Evolutionary conservation across 441 rosid genomes (phyloP).

Genomic region (Biscutella laevigata): DNA sequence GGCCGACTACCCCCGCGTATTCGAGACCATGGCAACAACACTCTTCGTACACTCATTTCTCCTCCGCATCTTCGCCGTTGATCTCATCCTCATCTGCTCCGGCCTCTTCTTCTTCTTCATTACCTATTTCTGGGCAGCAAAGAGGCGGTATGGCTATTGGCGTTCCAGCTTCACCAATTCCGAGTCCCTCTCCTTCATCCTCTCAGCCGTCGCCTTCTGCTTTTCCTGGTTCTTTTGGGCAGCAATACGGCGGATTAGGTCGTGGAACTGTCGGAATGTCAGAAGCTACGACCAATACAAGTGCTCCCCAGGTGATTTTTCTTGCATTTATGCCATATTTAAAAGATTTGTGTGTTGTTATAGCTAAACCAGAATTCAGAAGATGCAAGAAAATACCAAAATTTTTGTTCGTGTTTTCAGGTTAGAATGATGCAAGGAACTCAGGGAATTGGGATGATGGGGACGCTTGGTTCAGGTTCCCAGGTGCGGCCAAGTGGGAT

Average conservation of each 20-base stretch:
- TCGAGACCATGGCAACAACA: conserved; percentile 66
- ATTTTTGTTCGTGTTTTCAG: conserved; percentile 26
- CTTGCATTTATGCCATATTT: background rate
- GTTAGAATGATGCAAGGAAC: conserved; percentile 50
- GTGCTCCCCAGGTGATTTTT: conserved; percentile 39
- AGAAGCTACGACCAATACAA: conserved; percentile 39
- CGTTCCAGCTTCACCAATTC: conserved; percentile 45
- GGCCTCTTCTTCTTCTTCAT: conserved; percentile 25
- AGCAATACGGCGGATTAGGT: conserved; percentile 45
- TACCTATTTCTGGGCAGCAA: conserved; percentile 31
- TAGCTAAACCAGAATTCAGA: background rate
- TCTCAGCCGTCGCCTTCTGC: conserved; percentile 41
- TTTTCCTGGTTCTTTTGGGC: conserved; percentile 57
- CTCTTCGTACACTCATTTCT: conserved; percentile 38
- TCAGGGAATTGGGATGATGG: conserved; percentile 58
- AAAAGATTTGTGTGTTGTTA: background rate
- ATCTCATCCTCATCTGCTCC: conserved; percentile 30
- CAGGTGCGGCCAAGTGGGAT: conserved; percentile 66
- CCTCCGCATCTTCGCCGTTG: conserved; percentile 35
- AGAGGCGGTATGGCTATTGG: conserved; percentile 65
- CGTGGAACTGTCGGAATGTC: conserved; percentile 37
- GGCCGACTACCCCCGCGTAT: conserved; percentile 30
- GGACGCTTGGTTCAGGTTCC: conserved; percentile 52
- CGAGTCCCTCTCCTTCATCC: conserved; percentile 38
- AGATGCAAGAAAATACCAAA: background rate